Evolutionary conservation across 2,329 filamentous ascomycete species (phyloP).

Genomic region (Leptographium lundbergii): DNA sequence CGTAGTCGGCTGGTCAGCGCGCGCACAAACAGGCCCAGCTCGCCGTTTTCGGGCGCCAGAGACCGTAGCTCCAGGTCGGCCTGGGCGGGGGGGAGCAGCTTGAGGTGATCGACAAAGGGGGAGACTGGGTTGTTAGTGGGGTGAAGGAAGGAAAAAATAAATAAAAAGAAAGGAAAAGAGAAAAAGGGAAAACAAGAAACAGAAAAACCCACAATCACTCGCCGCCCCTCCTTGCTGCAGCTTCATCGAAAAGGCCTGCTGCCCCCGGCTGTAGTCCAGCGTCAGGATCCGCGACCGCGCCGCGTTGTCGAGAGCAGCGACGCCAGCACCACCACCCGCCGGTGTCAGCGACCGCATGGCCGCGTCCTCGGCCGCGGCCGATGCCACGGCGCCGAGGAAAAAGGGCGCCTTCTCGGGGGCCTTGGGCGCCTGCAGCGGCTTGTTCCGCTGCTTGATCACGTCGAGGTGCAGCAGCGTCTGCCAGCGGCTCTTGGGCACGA

Average conservation of each 20-base stretch:
- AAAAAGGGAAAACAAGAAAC: neutral
- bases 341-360: neutral
- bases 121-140: constrained; percentile 30
- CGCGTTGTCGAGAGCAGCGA: neutral
- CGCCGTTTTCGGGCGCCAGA: constrained; percentile 42
- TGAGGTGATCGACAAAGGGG: constrained; percentile 64
- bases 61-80: constrained; percentile 88
- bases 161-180: neutral
- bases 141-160: neutral
- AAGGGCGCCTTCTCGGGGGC: constrained; percentile 77
- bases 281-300: constrained; percentile 54
- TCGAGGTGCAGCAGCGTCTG: constrained; percentile 90
- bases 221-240: constrained; percentile 39
- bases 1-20: constrained; percentile 61
- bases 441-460: constrained; percentile 84
- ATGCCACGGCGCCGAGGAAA: constrained; percentile 13
- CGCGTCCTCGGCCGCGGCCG: constrained; percentile 8
- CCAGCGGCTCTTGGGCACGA: constrained; percentile 86
- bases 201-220: constrained; percentile 44
- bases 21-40: constrained; percentile 68
- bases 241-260: constrained; percentile 46
- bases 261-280: constrained; percentile 44
- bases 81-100: constrained; percentile 67
- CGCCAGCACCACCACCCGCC: constrained; percentile 5
- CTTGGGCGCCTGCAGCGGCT: constrained; percentile 84